Evolutionary conservation across 2,329 filamentous ascomycete genomes (phyloP), one percentile per base, ranked within the genome.

Genomic region (Ascochyta clinopodiicola): DNA sequence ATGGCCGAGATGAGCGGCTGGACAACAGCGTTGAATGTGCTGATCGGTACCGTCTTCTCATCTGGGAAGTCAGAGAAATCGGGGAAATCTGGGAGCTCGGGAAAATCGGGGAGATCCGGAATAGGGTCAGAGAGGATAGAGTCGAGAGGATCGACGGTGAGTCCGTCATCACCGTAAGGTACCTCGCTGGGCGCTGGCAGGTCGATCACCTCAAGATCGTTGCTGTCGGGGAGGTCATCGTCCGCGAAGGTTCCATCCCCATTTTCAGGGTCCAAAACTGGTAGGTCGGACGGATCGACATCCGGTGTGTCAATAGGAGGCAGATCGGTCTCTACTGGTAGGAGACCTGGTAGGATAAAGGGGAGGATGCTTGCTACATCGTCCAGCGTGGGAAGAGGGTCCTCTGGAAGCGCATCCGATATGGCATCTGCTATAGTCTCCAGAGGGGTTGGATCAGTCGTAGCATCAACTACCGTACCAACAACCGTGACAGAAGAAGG

Each of bases 1-100:
- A 56, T 56, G 24, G 51, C 52, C n/a, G 46, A 32, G 6, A 56
- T 17, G 4, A 56, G 46, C 1, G 52, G 46, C 42, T 56, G 36
- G 1, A 47, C 43, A 1, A 56, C 47, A 8, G 29, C 42, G 37
- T 42, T 50, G 52, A 56, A 56, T 6, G 46, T 56, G 31, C 43
- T 43, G 31, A 56, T 42, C 5, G 52, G 47, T 12, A 56, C 52
- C 6, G 36, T 50, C 2, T 43, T 27, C n/a, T 42, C 47, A 13
- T 42, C 52, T 10, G 52, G 45, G 24, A 55, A 40, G 29, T 39
- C 45, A 8, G 44, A n/a, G 35, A 47, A 47, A 7, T 17, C 27
- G 1, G 29, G 29, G 29, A 31, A 17, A 22, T 27, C 22, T 3
- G 39, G 39, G 15, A 25, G 6, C 22, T n/a, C 22, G 10, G 25